Evolutionary conservation across 805 yeast genomes (phyloP), one percentile per base, ranked within the genome.

Genomic region (Cyberlindnera galapagoensis): DNA sequence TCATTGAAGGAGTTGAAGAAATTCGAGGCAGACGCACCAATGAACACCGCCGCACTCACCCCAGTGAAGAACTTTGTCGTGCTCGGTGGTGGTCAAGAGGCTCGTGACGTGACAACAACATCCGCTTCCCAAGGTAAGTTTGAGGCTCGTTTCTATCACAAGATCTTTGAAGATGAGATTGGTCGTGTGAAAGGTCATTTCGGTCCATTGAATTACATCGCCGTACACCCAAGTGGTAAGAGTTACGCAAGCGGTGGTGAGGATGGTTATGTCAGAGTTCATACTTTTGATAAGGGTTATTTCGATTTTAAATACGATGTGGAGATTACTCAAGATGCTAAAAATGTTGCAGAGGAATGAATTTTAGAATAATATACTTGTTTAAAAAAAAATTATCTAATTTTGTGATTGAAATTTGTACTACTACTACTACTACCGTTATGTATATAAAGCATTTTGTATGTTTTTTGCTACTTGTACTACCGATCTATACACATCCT

Each of bases 81-180:
- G 30, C 69, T 92, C 41, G 98, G 97, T 33, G 99, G 99, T 66
- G 99, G 99, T 77, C 97, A 92, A 69, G 97, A 87, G 52, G 97
- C 98, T 24, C 78, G 87, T 62, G 94, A 88, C 59, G 99, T 92
- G 55, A 92, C 99, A 26, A 92, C 97, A n/a, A 87, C 97, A 18
- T 74, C 92, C 26, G 77, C 87, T 35, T 70, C 80, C 30, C 95
- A 90, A 61, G 98, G 98, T 67, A 85, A 85, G 56, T 92, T 92
- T 60, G 97, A 92, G 67, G 92, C 97, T 22, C 76, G 95, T 65
- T 84, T 92, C 59, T 86, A 79, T 64, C 97, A 92, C 65, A 92
- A 90, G 65, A 74, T 92, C 31, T 92, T 88, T 60, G 81, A 80
- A 60, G 97, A 90, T 56, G 97, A 90, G 61, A 79, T 92, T 45